These are phyloP conservation scores for Colletotrichum ledebouriae DNA, from an alignment of 2,329 filamentous ascomycete genomes.

Conservation along the genomic window DNA sequence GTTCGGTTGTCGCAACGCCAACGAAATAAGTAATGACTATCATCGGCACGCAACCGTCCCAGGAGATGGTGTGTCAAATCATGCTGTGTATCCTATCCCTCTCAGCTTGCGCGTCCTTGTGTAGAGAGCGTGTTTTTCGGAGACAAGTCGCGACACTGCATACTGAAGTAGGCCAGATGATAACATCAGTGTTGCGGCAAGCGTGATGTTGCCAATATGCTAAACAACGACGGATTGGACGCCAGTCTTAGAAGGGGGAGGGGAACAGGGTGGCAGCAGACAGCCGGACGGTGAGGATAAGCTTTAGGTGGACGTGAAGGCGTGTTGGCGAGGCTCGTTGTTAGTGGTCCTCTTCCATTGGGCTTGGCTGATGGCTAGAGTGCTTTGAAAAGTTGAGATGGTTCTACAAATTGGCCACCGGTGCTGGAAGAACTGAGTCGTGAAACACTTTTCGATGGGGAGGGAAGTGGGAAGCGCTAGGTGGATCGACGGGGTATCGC, in stretches of 20 bases:
- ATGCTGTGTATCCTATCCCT: slow-evolving; percentile 31
- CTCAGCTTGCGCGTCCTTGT: slow-evolving; percentile 18
- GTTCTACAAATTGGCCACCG: slow-evolving; percentile 9
- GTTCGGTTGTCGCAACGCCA: slow-evolving; percentile 35
- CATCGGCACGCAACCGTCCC: slow-evolving; percentile 20
- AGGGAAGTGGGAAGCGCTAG: too few species aligned
- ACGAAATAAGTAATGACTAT: slow-evolving; percentile 29
- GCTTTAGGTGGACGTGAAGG: slow-evolving; percentile 30
- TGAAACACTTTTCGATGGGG: too few species aligned
- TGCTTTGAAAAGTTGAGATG: slow-evolving; percentile 38
- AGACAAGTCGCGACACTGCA: slow-evolving; percentile 21
- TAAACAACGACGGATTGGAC: not conserved
- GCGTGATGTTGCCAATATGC: slow-evolving; percentile 6
- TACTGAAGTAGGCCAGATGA: not conserved
- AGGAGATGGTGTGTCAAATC: slow-evolving; percentile 35
- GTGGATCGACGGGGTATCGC: too few species aligned
- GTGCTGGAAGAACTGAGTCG: too few species aligned
- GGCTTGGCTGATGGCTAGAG: slow-evolving; percentile 39
- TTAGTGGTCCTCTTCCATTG: slow-evolving; percentile 31
- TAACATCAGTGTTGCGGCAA: not conserved
- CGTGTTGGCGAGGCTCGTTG: slow-evolving; percentile 34
- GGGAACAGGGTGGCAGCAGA: not conserved
- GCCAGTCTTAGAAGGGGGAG: slow-evolving; percentile 2
- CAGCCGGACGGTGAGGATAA: slow-evolving; percentile 26
- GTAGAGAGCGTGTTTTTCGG: slow-evolving; percentile 14